Conservation (phyloP, 2,329 filamentous ascomycete species). For the Fusarium tjaetaba region DNA sequence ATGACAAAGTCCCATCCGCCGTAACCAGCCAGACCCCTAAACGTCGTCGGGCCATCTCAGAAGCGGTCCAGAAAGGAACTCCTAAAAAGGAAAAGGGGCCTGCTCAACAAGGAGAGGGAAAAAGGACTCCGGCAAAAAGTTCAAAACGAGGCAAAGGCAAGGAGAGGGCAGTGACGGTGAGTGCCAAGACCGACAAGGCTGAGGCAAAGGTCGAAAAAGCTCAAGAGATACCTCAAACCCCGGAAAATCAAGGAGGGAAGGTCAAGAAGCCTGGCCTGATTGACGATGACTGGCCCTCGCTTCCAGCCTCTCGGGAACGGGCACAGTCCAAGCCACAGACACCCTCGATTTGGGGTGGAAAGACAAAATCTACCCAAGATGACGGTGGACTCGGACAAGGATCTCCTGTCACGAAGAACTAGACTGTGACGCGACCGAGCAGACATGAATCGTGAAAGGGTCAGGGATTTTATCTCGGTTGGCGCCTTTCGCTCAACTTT, state of each 20-base stretch:
- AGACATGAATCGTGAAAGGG: neutral
- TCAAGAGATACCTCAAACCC: constrained; percentile 19
- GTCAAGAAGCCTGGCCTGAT: constrained; percentile 29
- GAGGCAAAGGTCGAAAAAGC: constrained; percentile 1
- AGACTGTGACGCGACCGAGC: neutral
- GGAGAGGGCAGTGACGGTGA: constrained; percentile 6
- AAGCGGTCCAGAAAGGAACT: neutral
- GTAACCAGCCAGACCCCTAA: neutral
- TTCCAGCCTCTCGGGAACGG: constrained; percentile 41
- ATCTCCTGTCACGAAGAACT: constrained; percentile 24
- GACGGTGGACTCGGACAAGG: neutral
- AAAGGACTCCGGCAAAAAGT: constrained; percentile 25
- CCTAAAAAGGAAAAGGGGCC: neutral
- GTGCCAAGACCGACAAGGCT: constrained; percentile 9
- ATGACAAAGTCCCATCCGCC: neutral
- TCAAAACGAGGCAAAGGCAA: constrained; percentile 30
- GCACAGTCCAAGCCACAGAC: constrained; percentile 36
- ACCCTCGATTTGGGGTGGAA: constrained; percentile 34
- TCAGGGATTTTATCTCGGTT: neutral
- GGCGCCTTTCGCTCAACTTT: neutral
- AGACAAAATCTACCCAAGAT: constrained; percentile 17
- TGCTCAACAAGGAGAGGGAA: constrained; percentile 3
- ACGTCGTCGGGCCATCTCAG: constrained; percentile 1
- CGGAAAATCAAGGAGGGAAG: constrained; percentile 6
- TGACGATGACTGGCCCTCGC: constrained; percentile 42